phyloP scores from a whole-genome alignment of 257 asterid species.

The Sherardia arvensis region DNA sequence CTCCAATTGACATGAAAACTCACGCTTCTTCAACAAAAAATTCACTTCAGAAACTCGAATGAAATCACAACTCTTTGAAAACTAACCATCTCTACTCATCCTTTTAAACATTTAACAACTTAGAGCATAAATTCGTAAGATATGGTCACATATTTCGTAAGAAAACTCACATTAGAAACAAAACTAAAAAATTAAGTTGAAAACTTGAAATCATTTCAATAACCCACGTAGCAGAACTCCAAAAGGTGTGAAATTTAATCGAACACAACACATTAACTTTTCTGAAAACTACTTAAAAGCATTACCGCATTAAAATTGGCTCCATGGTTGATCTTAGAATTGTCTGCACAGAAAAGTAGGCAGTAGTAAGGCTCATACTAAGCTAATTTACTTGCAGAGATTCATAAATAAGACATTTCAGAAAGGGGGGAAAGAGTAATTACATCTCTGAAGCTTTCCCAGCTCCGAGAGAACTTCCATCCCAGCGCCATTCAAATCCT shows the following conservation, averaged over 20 bases:
- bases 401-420: background rate
- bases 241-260: background rate
- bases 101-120: background rate
- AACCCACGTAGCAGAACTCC: background rate
- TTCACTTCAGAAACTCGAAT: background rate
- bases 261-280: background rate
- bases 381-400: background rate
- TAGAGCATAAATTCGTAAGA: too few relatives aligned
- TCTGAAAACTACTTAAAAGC: background rate
- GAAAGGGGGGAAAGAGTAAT: constrained; percentile 2
- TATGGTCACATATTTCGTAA: background rate
- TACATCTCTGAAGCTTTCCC: constrained; percentile 46
- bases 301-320: constrained; percentile 3
- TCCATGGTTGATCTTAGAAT: constrained; percentile 20
- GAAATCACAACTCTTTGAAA: too few relatives aligned
- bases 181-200: background rate
- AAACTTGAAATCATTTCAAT: background rate
- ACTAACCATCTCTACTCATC: background rate
- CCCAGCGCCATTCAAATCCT: constrained; percentile 40
- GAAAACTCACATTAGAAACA: background rate
- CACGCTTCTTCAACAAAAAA: background rate
- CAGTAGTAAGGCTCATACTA: constrained; percentile 2
- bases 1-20: background rate
- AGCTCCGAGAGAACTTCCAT: constrained; percentile 49
- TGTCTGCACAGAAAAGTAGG: constrained; percentile 35